phyloP scores from a whole-genome alignment of 139 green algal species.

The Picochlorum sp. region DNA sequence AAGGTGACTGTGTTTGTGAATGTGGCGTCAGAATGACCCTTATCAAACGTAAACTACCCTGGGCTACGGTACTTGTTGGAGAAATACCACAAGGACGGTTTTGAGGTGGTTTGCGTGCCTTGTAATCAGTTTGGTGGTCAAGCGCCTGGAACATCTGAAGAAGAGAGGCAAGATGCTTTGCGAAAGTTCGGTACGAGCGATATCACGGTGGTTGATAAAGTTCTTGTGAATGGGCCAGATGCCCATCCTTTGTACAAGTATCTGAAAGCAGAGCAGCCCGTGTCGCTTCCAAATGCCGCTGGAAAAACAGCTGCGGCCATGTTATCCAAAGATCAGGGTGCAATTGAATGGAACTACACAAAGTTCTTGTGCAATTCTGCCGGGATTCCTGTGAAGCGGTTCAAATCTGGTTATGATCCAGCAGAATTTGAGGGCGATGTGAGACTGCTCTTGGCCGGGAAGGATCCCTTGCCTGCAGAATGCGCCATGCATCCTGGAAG shows the following conservation, averaged over 20 bases:
- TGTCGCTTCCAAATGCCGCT: constrained; percentile 22
- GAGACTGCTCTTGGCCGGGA: constrained; percentile 51
- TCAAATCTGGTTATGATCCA: constrained; percentile 66
- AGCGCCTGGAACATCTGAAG: constrained; percentile 62
- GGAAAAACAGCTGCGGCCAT: not conserved
- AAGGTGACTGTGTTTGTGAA: constrained; percentile 67
- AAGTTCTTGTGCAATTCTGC: constrained; percentile 72
- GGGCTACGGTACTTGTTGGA: constrained; percentile 60
- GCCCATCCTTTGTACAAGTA: constrained; percentile 76
- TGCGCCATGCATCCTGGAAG: constrained; percentile 65
- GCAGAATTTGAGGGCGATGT: constrained; percentile 67
- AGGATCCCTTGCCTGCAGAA: constrained; percentile 39
- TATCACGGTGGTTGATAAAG: constrained; percentile 41
- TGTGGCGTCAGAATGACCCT: constrained; percentile 66
- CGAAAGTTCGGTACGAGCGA: constrained; percentile 73
- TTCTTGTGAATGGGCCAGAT: constrained; percentile 57
- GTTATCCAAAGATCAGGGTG: constrained; percentile 16
- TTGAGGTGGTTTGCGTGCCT: constrained; percentile 70
- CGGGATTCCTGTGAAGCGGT: constrained; percentile 66
- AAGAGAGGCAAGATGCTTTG: constrained; percentile 71
- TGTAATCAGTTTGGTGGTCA: constrained; percentile 87
- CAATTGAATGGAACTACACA: constrained; percentile 59
- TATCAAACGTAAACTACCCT: constrained; percentile 60
- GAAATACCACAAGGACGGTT: constrained; percentile 58
- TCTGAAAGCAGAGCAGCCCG: constrained; percentile 47